Evolutionary conservation across 768 basidiomycete species (phyloP), one percentile per base, ranked within the genome.

Genomic region (Hericium erinaceus): DNA sequence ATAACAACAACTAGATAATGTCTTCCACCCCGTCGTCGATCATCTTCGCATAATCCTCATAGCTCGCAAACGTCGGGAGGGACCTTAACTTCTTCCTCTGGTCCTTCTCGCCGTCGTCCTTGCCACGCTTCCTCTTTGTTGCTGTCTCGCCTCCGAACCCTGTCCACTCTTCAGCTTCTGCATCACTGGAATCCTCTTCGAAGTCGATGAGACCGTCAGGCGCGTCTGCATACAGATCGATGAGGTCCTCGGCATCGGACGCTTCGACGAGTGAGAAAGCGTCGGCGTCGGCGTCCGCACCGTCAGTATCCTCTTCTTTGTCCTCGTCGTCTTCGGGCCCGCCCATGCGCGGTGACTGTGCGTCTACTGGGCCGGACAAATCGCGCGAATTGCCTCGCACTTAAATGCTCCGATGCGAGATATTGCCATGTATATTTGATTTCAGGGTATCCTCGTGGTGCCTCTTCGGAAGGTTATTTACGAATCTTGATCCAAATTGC

Each of bases 1-100:
- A 10, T 33, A 33, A 46, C 18, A 7, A 9, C 44, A 15, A n/a
- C 54, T 68, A 84, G 33, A 86, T 75, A 69, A 84, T 74, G 63
- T 88, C 85, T 70, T 88, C 86, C 12, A 82, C 79, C 10, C 74
- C 83, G 57, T 87, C 85, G 67, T 92, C 91, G 57, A 92, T 93
- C 81, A 92, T 77, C 72, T 75, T 83, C 48, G 84, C 86, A 63
- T 91, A 93, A 57, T 92, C 90, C 58, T 93, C 91, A 64, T 92
- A 92, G 65, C 82, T 89, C 11, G 90, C 91, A 66, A 93, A 93
- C 39, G 86, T 91, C 4, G 89, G 88, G 61, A 91, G 66, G 10
- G 80, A 77, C 57, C 75, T 76, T 66, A 80, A 66, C 72, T 84
- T 92, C 75, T 90, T 90, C 71, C 84, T 78, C 71, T 77, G 79